Conservation (phyloP, 176 grass and related monocot species). For the Musa itinerans region DNA sequence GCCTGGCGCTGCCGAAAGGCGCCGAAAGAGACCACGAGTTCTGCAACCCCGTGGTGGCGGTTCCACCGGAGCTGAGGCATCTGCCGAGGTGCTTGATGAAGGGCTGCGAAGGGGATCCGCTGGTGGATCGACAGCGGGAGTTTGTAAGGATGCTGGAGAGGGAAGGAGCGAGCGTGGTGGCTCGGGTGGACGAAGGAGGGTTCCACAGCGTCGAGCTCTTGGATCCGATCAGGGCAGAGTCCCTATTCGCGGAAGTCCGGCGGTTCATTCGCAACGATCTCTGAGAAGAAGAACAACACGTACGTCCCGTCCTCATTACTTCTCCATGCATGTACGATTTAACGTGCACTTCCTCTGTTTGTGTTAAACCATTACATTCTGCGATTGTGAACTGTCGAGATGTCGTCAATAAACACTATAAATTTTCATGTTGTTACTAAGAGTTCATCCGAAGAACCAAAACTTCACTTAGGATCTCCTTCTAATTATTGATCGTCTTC, state of each 20-base stretch:
- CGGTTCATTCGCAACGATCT: slow-evolving; percentile 34
- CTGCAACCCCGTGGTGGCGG: slow-evolving; percentile 38
- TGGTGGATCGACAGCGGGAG: slow-evolving; percentile 53
- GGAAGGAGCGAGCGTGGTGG: slow-evolving; percentile 43
- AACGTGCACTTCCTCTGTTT: too few relatives aligned
- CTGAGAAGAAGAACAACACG: too few relatives aligned
- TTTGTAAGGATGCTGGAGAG: slow-evolving; percentile 43
- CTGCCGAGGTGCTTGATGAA: slow-evolving; percentile 44
- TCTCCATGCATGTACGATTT: too few relatives aligned
- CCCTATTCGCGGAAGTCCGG: slow-evolving; percentile 38
- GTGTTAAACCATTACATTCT: too few relatives aligned
- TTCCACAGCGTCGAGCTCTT: slow-evolving; percentile 69
- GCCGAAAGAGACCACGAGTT: slow-evolving; percentile 61
- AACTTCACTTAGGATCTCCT: too few relatives aligned
- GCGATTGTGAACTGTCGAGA: too few relatives aligned
- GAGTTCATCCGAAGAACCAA: too few relatives aligned
- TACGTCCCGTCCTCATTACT: too few relatives aligned
- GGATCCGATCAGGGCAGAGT: slow-evolving; percentile 29
- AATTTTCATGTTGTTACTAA: too few relatives aligned
- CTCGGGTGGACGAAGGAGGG: slow-evolving; percentile 22
- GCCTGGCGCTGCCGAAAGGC: slow-evolving; percentile 47
- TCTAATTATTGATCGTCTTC: too few relatives aligned
- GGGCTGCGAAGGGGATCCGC: slow-evolving; percentile 54
- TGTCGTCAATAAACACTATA: too few relatives aligned
- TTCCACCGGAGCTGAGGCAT: neutral